Evolutionary conservation across 805 yeast species (phyloP), one percentile per base, ranked within the genome.

Genomic region (Danielia oregonensis): DNA sequence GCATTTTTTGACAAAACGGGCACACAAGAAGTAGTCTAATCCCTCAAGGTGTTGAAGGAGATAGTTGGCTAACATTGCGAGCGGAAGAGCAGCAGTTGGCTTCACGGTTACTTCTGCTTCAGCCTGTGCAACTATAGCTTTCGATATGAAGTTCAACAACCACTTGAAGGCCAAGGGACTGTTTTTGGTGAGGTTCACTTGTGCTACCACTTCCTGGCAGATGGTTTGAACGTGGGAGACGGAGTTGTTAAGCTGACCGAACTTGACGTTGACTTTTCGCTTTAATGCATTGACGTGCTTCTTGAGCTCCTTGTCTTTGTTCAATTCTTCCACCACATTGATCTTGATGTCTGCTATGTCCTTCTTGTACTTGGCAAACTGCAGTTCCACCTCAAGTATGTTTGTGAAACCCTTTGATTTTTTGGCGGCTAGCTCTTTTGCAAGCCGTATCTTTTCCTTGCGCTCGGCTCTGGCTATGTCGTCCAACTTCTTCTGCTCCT

Each of bases 1-100:
- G 53, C 97, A 93, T 51, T 88, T 87, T 57, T 91, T 91, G 22
- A 87, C 85, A 52, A 89, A 76, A 43, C 97, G 72, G 0, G 97
- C 95, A 52, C 79, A 61, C 19, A 84, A 53, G 38, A 63, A 76
- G 39, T 77, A 77, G 19, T 70, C 66, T 13, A 84, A 62, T 6
- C 74, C 78, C 1, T 74, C 72, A 30, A 64, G 66, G 17, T 54
- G 26, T 6, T 70, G 52, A 48, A 87, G 52, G 26, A 88, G 52
- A 21, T 68, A 65, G 12, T 75, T 51, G 0, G 91, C 65, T 22
- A 91, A 59, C 48, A 72, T 73, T 0, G 86, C 95, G 29, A 93
- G 62, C 0, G 98, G 95, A 6, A 84, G 51, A 0, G 96, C 85
- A 3, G 88, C 78, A 27, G 76, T 74, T 2, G 94, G 80, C 38